Evolutionary conservation across 2,329 filamentous ascomycete genomes (phyloP), one percentile per base, ranked within the genome.

Genomic region (Cladorrhinum sp.): DNA sequence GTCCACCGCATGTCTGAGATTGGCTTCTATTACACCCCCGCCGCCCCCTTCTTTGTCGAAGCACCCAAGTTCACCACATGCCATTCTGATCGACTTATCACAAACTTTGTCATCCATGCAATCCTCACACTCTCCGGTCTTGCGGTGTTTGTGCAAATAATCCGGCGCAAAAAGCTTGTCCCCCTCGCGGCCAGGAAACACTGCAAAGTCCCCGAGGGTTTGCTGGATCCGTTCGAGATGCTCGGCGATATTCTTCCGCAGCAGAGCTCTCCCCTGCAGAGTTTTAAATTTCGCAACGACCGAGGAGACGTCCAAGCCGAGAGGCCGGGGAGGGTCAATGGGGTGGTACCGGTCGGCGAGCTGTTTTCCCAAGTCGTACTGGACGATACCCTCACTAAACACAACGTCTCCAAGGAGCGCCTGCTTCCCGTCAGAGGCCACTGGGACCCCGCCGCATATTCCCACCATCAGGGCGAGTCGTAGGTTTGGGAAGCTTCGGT

Each of bases 101-200:
- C 41, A 45, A 2, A 45, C 41, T 45, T 20, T 18, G n/a, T 12
- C 41, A 7, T 20, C 41, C 4, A 4, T 6, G 20, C 41, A 45
- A 13, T 3, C 10, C 4, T 3, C 16, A n/a, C 41, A 45, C 16
- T 5, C 8, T 3, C 7, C 12, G 3, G 16, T 49, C 50, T 38
- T 3, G 59, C 76, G 75, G 2, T 55, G 62, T 55, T 74, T 75
- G 49, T 50, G 49, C 13, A 50, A 36, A 56, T 52, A 52, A 49
- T 25, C 55, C 32, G 25, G 8, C 23, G 5, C 8, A 50, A 50
- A 6, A 38, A 16, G 8, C 18, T 16, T 50, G 13, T 50, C 27
- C 23, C 41, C 18, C 20, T 45, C 41, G 3, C 4, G n/a, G 16
- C 41, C 41, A 4, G 41, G 41, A 45, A 18, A 45, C 41, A 18